Evolutionary conservation across 108 stramenopile genomes (phyloP).

Genomic region (Aurantiochytrium sp.): DNA sequence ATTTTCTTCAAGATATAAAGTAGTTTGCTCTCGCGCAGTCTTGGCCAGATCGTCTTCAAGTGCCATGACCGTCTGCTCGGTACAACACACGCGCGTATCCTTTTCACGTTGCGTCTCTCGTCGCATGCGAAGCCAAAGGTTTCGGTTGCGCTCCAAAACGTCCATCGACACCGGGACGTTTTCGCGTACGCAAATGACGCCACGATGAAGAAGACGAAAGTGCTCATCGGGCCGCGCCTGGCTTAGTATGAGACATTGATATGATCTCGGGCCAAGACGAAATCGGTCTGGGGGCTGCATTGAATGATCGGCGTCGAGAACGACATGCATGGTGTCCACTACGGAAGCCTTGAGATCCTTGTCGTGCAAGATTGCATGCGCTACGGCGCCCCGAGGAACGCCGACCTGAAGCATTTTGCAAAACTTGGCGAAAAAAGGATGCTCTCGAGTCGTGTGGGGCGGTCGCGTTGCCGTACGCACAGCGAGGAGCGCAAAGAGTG

Average conservation of each 20-base stretch:
- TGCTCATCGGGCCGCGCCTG: not conserved
- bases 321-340: not conserved
- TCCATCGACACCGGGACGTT: not conserved
- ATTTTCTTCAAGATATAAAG: not conserved
- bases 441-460: not conserved
- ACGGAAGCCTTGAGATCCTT: not conserved
- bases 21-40: not conserved
- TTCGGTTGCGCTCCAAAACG: not conserved
- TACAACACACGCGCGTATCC: not conserved
- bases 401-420: constrained; percentile 9
- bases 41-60: not conserved
- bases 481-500: not conserved
- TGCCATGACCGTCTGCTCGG: not conserved
- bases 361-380: not conserved
- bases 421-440: not conserved
- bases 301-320: not conserved
- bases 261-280: not conserved
- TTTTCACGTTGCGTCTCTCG: not conserved
- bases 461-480: not conserved
- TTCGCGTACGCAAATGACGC: not conserved
- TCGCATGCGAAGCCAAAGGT: not conserved
- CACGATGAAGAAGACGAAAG: not conserved
- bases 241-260: not conserved
- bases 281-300: not conserved
- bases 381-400: not conserved